Evolutionary conservation across 2,329 filamentous ascomycete species (phyloP), one percentile per base, ranked within the genome.

Genomic region (Orbilia ellipsospora): DNA sequence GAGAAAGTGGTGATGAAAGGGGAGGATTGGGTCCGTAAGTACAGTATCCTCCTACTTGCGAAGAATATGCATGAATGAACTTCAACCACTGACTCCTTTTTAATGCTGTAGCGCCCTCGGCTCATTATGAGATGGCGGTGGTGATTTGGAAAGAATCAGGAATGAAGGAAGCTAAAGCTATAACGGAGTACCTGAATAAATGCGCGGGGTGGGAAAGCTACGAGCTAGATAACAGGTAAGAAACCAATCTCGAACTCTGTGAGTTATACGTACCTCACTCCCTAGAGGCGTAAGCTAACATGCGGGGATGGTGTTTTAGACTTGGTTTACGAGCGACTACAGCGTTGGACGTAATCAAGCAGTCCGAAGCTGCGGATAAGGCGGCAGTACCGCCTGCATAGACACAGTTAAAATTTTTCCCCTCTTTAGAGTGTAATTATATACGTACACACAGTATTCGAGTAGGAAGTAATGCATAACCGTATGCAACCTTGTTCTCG

Each of bases 51-150:
- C 26, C 10, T 28, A 52, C 50, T 40, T 45, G 16, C 5, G 48
- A 20, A 6, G n/a, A 26, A 55, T 18, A 48, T 36, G 6, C 31
- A 7, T 36, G 31, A 6, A 36, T 10, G 31, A 36, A 2, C 10
- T 36, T 36, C 10, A 10, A 36, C 3, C 10, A 36, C 31, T 36
- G 31, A 36, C 31, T 6, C 18, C 6, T 67, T n/a, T 18, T 3
- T 20, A 63, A 50, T 23, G 23, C 2, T 23, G 23, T 23, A 80
- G 79, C 87, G 5, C 92, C 94, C 0, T 88, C 90, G 0, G 93
- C 91, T 0, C 86, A 92, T 78, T 97, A 97, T 82, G 95, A 99
- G 83, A 88, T 95, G 84, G 93, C 89, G 0, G 92, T 91, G 6
- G 88, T 92, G 65, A 84, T 90, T 0, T 99, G 94, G 94, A 86